Base-by-base conservation (phyloP, 2,329 filamentous ascomycete genomes). In the Talaromyces sp. region DNA sequence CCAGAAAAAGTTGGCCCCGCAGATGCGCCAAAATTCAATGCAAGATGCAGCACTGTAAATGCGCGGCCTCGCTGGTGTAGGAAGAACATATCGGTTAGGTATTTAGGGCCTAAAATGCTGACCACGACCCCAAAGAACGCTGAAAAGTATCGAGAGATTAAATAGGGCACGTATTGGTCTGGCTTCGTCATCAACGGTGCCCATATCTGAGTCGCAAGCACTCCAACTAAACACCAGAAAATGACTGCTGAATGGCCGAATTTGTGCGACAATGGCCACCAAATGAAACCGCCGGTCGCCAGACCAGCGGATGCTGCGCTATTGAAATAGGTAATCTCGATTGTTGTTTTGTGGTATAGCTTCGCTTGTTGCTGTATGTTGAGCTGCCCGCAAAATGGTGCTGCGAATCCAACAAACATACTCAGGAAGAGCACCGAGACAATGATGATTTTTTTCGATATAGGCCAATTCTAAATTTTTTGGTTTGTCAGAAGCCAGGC, bases 241-340 rank as follows among this genome's bases (percentile, higher is more conserved):
- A 56, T 56, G 50, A 56, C 50, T 35, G 50, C 50, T 8, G 50
- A 56, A 56, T 56, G 50, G 50, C 50, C 50, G n/a, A 56, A 56
- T 19, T 56, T 56, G 50, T 56, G 50, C 27, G 50, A 56, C 15
- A 56, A 56, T 37, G 50, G 50, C 50, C 50, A 56, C 50, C 50
- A 56, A 8, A 56, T 56, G 35, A 56, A 56, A 33, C 50, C 50
- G 27, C 50, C 50, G 19, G 50, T 56, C 19, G 50, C 50, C 27
- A 56, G 31, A 37, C 50, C 50, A 15, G 50, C 50, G n/a, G 50
- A 56, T 33, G 50, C 50, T 56, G 50, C 50, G 50, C 50, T 56
- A 8, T 56, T 56, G 9, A 56, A 56, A 56, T 56, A 56, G 8
- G 50, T 56, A 37, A 56, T 56, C 50, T 56, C 10, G n/a, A 35